Percentiles rank a stretch among this genome's conserved stretches.
These are phyloP conservation scores for Cyberlindnera sargentensis DNA, from an alignment of 805 yeast genomes.

Conservation along the genomic window DNA sequence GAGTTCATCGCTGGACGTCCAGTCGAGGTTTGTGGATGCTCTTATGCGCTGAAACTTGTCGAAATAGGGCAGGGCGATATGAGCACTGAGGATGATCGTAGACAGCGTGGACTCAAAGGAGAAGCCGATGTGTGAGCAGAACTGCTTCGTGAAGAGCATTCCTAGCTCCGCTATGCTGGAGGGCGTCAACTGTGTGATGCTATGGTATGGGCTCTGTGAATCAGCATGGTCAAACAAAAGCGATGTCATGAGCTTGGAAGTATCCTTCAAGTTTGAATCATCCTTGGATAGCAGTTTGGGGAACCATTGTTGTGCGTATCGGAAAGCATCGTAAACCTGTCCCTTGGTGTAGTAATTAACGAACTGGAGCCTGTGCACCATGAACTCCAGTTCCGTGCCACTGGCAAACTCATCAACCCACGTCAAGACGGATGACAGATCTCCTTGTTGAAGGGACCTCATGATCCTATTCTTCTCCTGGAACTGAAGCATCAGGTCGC, in stretches of 20 bases:
- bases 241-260: constrained; percentile 39
- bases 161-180: background rate
- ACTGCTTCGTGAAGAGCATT: constrained; percentile 36
- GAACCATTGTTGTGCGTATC: constrained; percentile 38
- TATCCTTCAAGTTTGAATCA: constrained; percentile 26
- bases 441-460: constrained; percentile 29
- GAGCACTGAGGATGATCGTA: constrained; percentile 43
- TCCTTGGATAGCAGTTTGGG: constrained; percentile 30
- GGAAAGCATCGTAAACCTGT: constrained; percentile 27
- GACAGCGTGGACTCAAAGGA: constrained; percentile 48
- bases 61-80: constrained; percentile 45
- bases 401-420: constrained; percentile 35
- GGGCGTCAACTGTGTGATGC: constrained; percentile 4
- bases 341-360: constrained; percentile 24
- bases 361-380: constrained; percentile 37
- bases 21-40: constrained; percentile 34
- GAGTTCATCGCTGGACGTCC: constrained; percentile 53
- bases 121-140: constrained; percentile 40
- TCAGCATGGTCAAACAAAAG: constrained; percentile 19
- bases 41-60: constrained; percentile 40
- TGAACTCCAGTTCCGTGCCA: constrained; percentile 34
- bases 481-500: constrained; percentile 22
- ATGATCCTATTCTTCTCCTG: constrained; percentile 25
- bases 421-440: constrained; percentile 38
- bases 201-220: constrained; percentile 18